A percentile compares a stretch with the other conserved stretches of the same genome.
Conservation (phyloP, 805 yeast species). For the Kluyveromyces nonfermentans region DNA sequence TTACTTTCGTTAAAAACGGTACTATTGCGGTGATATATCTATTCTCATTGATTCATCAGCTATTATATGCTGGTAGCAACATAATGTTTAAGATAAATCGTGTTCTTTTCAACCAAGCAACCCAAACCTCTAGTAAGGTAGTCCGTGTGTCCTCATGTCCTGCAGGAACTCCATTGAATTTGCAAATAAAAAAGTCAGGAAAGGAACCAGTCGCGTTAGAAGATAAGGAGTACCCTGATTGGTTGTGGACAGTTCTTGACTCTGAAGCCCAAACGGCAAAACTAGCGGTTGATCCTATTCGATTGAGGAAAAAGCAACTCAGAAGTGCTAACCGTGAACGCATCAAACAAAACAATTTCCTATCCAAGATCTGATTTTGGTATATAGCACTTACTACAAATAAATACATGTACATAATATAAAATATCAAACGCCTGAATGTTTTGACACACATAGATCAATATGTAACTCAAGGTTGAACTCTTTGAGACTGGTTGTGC, state of each 20-base stretch:
- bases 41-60: too few relatives aligned
- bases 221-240: conserved; percentile 84
- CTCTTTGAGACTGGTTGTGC: background rate
- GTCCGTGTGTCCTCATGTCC: conserved; percentile 39
- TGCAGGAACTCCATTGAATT: conserved; percentile 63
- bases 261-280: conserved; percentile 46
- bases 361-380: conserved; percentile 41
- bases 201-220: conserved; percentile 81
- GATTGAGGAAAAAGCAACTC: conserved; percentile 60
- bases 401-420: conserved; percentile 13
- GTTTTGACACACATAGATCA: background rate
- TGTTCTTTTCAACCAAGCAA: conserved; percentile 1
- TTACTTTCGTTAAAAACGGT: too few relatives aligned
- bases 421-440: background rate
- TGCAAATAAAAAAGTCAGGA: conserved; percentile 71
- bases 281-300: conserved; percentile 51
- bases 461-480: too few relatives aligned
- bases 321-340: conserved; percentile 57
- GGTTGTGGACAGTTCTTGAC: conserved; percentile 88
- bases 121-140: background rate
- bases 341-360: conserved; percentile 73
- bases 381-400: conserved; percentile 7
- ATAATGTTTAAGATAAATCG: background rate
- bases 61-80: background rate
- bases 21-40: too few relatives aligned